A percentile compares a stretch with the other conserved stretches of the same genome.
These are phyloP conservation scores for Tritrichomonas foetus DNA, from an alignment of 208 protist species.

Conservation along the genomic window DNA sequence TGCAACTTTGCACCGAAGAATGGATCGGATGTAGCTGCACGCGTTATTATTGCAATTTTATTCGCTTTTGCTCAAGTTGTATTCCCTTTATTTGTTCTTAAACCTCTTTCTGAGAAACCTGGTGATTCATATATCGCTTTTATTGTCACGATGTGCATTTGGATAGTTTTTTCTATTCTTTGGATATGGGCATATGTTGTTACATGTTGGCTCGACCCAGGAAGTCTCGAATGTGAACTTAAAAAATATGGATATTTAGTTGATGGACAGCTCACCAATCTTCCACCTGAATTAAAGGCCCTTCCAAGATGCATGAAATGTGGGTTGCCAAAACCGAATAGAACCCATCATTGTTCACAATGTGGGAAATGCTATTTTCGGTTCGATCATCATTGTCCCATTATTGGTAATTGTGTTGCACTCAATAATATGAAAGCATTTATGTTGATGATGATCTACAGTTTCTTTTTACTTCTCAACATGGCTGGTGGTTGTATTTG, in stretches of 20 bases:
- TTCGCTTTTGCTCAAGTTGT: no score
- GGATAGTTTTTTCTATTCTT: background rate
- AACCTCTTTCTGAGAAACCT: background rate
- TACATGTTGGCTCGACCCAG: constrained; percentile 14
- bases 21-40: no score
- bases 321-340: background rate
- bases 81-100: no score
- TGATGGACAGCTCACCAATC: background rate
- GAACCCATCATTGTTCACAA: constrained; percentile 28
- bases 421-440: constrained; percentile 19
- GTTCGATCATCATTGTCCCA: constrained; percentile 29
- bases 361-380: constrained; percentile 12
- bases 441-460: background rate
- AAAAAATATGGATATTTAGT: background rate
- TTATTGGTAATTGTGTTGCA: constrained; percentile 20
- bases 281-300: background rate
- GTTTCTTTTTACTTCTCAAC: background rate
- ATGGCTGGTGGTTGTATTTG: background rate
- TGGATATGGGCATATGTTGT: background rate
- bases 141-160: background rate
- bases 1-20: no score
- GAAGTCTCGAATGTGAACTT: background rate
- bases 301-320: background rate
- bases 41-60: no score
- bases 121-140: background rate